Evolutionary conservation across 106 monocot species (phyloP).

Genomic region (Acanthochlamys bracteata): DNA sequence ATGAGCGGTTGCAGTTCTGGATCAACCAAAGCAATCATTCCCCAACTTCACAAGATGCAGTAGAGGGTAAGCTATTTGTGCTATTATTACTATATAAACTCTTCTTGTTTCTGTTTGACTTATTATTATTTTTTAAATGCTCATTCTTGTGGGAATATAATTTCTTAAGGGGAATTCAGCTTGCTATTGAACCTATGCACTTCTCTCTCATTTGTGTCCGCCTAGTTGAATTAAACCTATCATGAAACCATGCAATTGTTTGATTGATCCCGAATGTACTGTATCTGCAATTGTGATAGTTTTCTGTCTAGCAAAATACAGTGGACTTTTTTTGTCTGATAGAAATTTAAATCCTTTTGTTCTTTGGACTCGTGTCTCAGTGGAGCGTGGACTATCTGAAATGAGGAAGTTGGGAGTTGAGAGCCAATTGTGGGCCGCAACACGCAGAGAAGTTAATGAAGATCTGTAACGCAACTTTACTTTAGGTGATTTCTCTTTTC

Average conservation of each 20-base stretch:
- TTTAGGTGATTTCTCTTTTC: no score
- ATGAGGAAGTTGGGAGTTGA: slow-evolving; percentile 82
- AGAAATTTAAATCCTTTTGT: background rate
- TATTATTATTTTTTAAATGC: no score
- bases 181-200: no score
- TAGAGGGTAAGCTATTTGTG: slow-evolving; percentile 49
- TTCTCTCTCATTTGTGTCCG: no score
- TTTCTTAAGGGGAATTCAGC: no score
- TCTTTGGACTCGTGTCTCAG: slow-evolving; percentile 17
- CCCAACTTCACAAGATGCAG: slow-evolving; percentile 42
- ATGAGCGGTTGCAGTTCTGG: slow-evolving; percentile 81
- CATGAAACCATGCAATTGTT: no score
- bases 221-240: no score
- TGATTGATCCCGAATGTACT: no score
- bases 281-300: no score
- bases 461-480: slow-evolving; percentile 11
- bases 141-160: no score
- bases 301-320: background rate
- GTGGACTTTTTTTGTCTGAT: background rate
- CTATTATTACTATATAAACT: no score
- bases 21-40: slow-evolving; percentile 40
- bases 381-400: slow-evolving; percentile 67
- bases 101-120: no score
- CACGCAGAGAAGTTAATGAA: slow-evolving; percentile 15
- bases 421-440: slow-evolving; percentile 65